These are phyloP conservation scores for Trypanosoma lewisi DNA, from an alignment of 208 protist species.

Conservation along the genomic window DNA sequence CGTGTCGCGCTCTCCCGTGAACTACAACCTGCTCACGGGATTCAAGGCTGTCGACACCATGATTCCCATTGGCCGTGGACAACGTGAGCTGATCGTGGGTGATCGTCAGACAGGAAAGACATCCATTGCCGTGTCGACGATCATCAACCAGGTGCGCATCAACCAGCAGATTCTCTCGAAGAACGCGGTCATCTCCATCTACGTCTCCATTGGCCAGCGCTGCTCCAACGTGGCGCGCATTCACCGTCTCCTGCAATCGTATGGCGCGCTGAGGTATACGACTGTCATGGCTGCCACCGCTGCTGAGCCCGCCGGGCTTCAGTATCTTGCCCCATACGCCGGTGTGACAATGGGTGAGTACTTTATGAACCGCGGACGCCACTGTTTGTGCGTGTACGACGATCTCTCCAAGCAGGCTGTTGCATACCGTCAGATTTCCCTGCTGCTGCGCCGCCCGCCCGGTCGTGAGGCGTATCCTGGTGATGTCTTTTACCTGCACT, in stretches of 20 bases:
- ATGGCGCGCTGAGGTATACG: slow-evolving; percentile 88
- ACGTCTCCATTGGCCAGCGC: slow-evolving; percentile 92
- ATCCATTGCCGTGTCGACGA: slow-evolving; percentile 90
- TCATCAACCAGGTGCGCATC: slow-evolving; percentile 91
- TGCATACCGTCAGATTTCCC: slow-evolving; percentile 93
- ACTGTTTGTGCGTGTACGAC: slow-evolving; percentile 93
- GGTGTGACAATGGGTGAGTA: slow-evolving; percentile 92
- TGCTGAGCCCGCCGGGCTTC: slow-evolving; percentile 85
- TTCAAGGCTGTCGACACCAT: slow-evolving; percentile 93
- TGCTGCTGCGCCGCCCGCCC: slow-evolving; percentile 90
- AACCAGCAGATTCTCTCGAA: slow-evolving; percentile 87
- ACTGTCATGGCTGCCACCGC: slow-evolving; percentile 91
- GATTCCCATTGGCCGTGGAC: slow-evolving; percentile 92
- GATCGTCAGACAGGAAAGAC: slow-evolving; percentile 94
- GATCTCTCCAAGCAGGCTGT: slow-evolving; percentile 96
- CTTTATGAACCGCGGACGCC: slow-evolving; percentile 91
- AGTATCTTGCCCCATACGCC: slow-evolving; percentile 92
- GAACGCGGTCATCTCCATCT: slow-evolving; percentile 92
- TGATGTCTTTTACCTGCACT: slow-evolving; percentile 95
- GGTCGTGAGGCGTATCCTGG: slow-evolving; percentile 93
- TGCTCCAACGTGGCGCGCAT: slow-evolving; percentile 93
- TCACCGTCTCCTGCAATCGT: slow-evolving; percentile 69
- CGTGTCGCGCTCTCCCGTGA: slow-evolving; percentile 88
- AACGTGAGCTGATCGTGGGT: slow-evolving; percentile 94
- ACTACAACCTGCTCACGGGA: slow-evolving; percentile 93